phyloP scores from a whole-genome alignment of 164 flowering plant genomes.

The Umbellularia californica region DNA sequence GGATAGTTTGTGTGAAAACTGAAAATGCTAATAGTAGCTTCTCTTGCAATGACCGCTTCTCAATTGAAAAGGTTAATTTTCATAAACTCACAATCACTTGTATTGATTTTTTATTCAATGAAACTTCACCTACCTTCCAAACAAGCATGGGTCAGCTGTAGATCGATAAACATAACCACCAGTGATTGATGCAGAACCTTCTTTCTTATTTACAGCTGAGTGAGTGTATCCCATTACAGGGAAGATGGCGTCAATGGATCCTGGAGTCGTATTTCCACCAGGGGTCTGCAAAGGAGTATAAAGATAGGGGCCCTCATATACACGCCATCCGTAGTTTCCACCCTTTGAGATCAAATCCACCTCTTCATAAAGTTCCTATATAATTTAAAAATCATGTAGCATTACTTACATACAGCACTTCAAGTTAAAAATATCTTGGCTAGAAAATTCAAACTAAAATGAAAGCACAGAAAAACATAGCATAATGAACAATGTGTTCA shows the following conservation, averaged over 20 bases:
- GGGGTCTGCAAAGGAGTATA: constrained; percentile 42
- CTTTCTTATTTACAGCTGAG: constrained; percentile 49
- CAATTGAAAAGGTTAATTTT: too few species aligned
- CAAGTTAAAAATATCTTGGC: neutral
- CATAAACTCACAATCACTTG: too few species aligned
- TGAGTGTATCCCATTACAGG: constrained; percentile 83
- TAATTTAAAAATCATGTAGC: neutral
- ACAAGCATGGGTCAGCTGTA: constrained; percentile 71
- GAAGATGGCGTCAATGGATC: constrained; percentile 50
- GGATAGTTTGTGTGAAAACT: too few species aligned
- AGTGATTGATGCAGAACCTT: constrained; percentile 75
- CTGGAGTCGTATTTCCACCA: constrained; percentile 55
- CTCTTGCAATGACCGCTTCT: too few species aligned
- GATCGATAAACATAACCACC: constrained; percentile 90
- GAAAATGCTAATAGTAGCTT: too few species aligned
- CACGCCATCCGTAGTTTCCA: constrained; percentile 93
- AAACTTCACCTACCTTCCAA: constrained; percentile 58
- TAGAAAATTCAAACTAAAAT: neutral
- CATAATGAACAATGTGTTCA: neutral
- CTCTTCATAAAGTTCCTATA: constrained; percentile 74
- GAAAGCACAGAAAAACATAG: neutral
- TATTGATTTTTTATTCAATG: too few species aligned
- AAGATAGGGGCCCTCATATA: constrained; percentile 57
- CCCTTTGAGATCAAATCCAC: constrained; percentile 72
- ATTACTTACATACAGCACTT: neutral